These are phyloP conservation scores for Colletotrichum kahawae DNA, from an alignment of 2,329 filamentous ascomycete genomes.

Conservation along the genomic window DNA sequence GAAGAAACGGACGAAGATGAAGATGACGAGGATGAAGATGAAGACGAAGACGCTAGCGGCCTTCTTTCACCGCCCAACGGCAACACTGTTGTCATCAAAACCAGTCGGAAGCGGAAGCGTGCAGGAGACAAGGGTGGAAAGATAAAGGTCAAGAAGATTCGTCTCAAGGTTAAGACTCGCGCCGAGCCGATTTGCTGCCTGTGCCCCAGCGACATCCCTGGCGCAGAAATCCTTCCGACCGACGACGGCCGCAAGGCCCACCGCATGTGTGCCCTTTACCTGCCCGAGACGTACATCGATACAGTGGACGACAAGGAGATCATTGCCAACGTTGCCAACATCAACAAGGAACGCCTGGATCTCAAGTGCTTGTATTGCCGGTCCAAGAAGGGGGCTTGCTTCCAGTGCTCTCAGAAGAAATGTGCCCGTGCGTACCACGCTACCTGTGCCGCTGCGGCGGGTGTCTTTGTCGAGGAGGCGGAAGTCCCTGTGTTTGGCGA, in stretches of 20 bases:
- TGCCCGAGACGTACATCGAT: slow-evolving; percentile 89
- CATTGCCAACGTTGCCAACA: slow-evolving; percentile 78
- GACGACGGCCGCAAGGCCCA: slow-evolving; percentile 89
- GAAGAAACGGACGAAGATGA: slow-evolving; percentile 77
- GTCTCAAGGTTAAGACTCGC: slow-evolving; percentile 73
- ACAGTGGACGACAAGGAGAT: slow-evolving; percentile 72
- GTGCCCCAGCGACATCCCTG: slow-evolving; percentile 88
- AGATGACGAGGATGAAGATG: slow-evolving; percentile 70
- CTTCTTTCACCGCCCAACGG: slow-evolving; percentile 74
- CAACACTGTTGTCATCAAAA: slow-evolving; percentile 37
- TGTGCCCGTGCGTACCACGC: slow-evolving; percentile 93
- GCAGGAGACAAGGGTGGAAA: slow-evolving; percentile 47
- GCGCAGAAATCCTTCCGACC: slow-evolving; percentile 82
- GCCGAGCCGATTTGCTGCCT: slow-evolving; percentile 84
- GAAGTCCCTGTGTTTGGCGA: slow-evolving; percentile 87
- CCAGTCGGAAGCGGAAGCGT: slow-evolving; percentile 70
- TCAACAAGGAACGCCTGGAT: slow-evolving; percentile 85
- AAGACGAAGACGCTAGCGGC: slow-evolving; percentile 67
- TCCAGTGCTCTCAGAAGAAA: slow-evolving; percentile 95
- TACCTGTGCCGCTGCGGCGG: slow-evolving; percentile 90
- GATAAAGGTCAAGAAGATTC: slow-evolving; percentile 75
- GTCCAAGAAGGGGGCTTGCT: slow-evolving; percentile 92
- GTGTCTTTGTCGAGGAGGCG: slow-evolving; percentile 88
- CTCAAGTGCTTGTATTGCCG: slow-evolving; percentile 96
- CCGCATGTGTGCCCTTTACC: slow-evolving; percentile 86